phyloP scores from a whole-genome alignment of 352 stramenopile genomes.

The Phytophthora colocasiae region DNA sequence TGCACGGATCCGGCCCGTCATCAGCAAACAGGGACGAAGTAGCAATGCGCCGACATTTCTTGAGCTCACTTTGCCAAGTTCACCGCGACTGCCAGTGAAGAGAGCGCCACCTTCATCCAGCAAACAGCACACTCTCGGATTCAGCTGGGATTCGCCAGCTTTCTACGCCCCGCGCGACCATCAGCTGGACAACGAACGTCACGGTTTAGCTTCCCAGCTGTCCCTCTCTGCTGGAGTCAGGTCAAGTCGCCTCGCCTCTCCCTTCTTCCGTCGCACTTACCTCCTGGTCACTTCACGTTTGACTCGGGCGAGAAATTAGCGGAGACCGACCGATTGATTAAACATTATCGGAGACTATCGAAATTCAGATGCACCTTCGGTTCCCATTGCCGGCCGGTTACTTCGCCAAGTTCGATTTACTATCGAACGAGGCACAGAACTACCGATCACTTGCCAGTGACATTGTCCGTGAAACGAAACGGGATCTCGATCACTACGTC shows the following conservation, averaged over 20 bases:
- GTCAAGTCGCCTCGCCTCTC: conserved; percentile 30
- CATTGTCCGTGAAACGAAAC: conserved; percentile 71
- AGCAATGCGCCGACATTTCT: conserved; percentile 14
- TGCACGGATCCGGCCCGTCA: conserved; percentile 24
- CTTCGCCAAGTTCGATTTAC: conserved; percentile 79
- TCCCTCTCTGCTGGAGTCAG: conserved; percentile 28
- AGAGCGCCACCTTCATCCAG: conserved; percentile 22
- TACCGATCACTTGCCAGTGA: conserved; percentile 64
- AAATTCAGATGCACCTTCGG: conserved; percentile 56
- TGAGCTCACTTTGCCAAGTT: conserved; percentile 34
- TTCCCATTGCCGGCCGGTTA: conserved; percentile 74
- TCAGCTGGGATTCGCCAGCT: conserved; percentile 27
- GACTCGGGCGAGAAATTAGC: conserved; percentile 21
- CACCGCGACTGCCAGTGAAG: conserved; percentile 21
- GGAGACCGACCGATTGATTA: conserved; percentile 16
- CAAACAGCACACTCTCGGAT: conserved; percentile 16
- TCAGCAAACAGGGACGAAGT: conserved; percentile 30
- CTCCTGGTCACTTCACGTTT: conserved; percentile 39
- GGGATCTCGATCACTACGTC: conserved; percentile 64
- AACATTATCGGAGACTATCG: conserved; percentile 18
- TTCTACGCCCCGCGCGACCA: conserved; percentile 21
- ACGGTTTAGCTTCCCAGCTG: conserved; percentile 33
- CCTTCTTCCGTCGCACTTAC: conserved; percentile 15
- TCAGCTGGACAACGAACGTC: conserved; percentile 16
- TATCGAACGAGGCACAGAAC: conserved; percentile 55